Percentiles rank a stretch among this genome's conserved stretches.
Evolutionary conservation across 2,329 filamentous ascomycete genomes (phyloP).

Genomic region (Colletotrichum neosansevieriae): DNA sequence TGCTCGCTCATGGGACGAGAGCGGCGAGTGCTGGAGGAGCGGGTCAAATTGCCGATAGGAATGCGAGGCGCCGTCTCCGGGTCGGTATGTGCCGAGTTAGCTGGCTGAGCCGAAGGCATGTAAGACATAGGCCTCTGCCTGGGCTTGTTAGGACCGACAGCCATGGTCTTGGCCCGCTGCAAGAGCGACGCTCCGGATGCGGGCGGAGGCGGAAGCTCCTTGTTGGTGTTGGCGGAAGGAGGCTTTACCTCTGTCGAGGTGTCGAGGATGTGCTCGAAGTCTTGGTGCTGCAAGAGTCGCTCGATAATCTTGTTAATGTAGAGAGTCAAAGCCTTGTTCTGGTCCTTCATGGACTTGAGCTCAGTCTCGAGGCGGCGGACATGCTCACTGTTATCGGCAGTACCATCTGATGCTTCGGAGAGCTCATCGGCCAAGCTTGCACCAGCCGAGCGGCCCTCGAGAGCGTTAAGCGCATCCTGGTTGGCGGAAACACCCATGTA

Average conservation of each 20-base stretch:
- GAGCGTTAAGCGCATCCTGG: conserved; percentile 72
- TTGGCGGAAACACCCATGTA: conserved; percentile 71
- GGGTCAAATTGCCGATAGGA: conserved; percentile 72
- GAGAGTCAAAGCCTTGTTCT: conserved; percentile 96
- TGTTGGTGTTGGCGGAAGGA: conserved; percentile 70
- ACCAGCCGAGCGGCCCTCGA: conserved; percentile 65
- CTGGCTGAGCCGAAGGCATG: conserved; percentile 56
- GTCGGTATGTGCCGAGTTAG: conserved; percentile 65
- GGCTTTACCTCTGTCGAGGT: conserved; percentile 66
- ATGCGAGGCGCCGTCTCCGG: conserved; percentile 82
- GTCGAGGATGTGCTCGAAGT: conserved; percentile 93
- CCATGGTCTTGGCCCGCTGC: conserved; percentile 72
- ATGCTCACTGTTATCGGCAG: conserved; percentile 67
- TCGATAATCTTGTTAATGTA: conserved; percentile 99
- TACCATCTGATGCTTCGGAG: conserved; percentile 70
- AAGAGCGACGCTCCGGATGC: conserved; percentile 61
- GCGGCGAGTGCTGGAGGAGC: conserved; percentile 65
- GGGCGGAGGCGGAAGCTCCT: conserved; percentile 86
- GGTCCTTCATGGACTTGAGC: conserved; percentile 83
- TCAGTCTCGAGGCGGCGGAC: conserved; percentile 82
- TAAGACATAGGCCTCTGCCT: conserved; percentile 69
- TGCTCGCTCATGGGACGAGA: conserved; percentile 73
- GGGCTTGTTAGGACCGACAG: conserved; percentile 59
- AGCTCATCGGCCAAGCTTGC: conserved; percentile 89
- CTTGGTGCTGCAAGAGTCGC: conserved; percentile 90